Base-by-base conservation (phyloP, 495 filamentous ascomycete genomes). In the Hypoxylon lenormandii region DNA sequence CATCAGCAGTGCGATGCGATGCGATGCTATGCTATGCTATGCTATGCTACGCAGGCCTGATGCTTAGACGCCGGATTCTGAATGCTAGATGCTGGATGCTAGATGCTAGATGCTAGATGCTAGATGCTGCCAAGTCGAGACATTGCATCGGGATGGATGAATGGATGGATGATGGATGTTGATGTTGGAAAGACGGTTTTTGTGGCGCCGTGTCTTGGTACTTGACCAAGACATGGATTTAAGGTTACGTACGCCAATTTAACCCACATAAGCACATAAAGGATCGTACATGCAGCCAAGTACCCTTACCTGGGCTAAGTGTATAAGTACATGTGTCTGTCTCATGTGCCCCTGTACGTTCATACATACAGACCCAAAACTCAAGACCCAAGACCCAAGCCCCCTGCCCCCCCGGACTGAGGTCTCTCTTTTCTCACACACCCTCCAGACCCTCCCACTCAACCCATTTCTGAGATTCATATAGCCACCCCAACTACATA, bases 401-500 rank as follows among this genome's bases (percentile, higher is more conserved):
- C 48, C 46, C 47, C 57, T 65, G 46, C 62, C 62, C 53, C 23
- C 6, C 62, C 46, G 57, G 45, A 56, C 46, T 51, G 2, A 26
- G 23, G n/a, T n/a, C n/a, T n/a, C n/a, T n/a, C n/a, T n/a, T n/a
- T n/a, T n/a, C n/a, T n/a, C n/a, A n/a, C n/a, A n/a, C n/a, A n/a
- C n/a, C n/a, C n/a, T n/a, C n/a, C n/a, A n/a, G n/a, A n/a, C n/a
- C 26, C 18, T 28, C 16, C 6, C 48, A 42, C 18, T 60, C 60
- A 8, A 40, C 54, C 45, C n/a, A 2, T 10, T 16, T n/a, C 13
- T 19, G n/a, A 42, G 1, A 45, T 45, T 43, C 30, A 59, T 70
- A 64, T 42, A 70, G 52, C 53, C 66, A 69, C 66, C 42, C 66
- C 47, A 33, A 33, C n/a, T n/a, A n/a, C n/a, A 68, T 37, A 30